Evolutionary conservation across 176 grass and related monocot species (phyloP).

Genomic region (Zizania latifolia): DNA sequence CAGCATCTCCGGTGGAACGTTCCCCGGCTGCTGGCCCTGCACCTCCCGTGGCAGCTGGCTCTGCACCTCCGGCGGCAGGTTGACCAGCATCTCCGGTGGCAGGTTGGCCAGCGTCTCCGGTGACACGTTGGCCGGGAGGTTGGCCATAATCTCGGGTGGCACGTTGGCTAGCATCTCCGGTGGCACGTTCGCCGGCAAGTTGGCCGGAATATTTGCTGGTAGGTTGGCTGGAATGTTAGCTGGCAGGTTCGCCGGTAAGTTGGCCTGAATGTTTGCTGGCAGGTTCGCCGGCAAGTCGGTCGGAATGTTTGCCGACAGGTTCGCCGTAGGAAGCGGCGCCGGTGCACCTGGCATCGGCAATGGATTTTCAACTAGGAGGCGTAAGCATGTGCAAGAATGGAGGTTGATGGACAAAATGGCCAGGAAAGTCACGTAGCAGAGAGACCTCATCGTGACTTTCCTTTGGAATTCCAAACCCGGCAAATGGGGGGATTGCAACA

Average conservation of each 20-base stretch:
- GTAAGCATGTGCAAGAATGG: neutral
- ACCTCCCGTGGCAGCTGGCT: no score
- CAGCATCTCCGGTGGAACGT: constrained; percentile 38
- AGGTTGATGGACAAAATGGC: constrained; percentile 18
- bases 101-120: constrained; percentile 5
- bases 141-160: constrained; percentile 35
- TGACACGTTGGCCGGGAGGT: neutral
- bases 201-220: neutral
- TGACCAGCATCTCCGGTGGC: neutral
- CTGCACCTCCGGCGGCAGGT: neutral
- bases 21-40: constrained; percentile 20
- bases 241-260: neutral
- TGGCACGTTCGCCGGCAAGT: neutral
- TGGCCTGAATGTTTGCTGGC: neutral
- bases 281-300: neutral
- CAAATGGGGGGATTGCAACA: constrained; percentile 20
- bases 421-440: constrained; percentile 29
- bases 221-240: constrained; percentile 3
- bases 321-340: neutral
- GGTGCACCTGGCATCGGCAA: neutral
- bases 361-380: constrained; percentile 1
- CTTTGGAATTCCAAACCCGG: constrained; percentile 13
- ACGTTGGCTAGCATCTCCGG: constrained; percentile 9
- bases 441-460: constrained; percentile 20
- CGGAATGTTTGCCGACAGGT: neutral